Evolutionary conservation across 169 alveolate genomes (phyloP).

Genomic region (Toxoplasma gondii): DNA sequence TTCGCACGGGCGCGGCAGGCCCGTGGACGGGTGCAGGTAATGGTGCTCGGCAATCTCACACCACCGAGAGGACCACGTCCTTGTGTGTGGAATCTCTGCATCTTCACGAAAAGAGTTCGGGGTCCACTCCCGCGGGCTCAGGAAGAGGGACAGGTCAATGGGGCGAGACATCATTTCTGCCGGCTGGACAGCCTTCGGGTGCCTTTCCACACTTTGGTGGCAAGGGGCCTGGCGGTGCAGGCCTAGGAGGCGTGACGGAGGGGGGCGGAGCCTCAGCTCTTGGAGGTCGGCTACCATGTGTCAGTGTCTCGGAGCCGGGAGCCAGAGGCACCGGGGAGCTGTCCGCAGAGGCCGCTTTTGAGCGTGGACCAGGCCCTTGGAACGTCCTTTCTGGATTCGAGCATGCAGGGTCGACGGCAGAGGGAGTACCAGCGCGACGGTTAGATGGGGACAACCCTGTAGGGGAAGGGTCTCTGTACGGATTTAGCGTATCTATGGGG

Average conservation of each 20-base stretch:
- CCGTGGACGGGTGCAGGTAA: no score
- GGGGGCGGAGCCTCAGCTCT: not conserved
- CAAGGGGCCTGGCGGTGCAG: not conserved
- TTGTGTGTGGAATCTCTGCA: not conserved
- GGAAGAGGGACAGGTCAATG: not conserved
- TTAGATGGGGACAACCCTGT: not conserved
- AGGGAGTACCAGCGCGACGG: not conserved
- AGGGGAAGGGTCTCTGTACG: not conserved
- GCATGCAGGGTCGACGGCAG: not conserved
- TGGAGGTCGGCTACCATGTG: not conserved
- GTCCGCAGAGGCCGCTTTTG: not conserved
- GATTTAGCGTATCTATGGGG: constrained; percentile 51
- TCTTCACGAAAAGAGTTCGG: not conserved
- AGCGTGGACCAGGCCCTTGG: not conserved
- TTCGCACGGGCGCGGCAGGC: no score
- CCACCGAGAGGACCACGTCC: not conserved
- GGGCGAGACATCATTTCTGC: not conserved
- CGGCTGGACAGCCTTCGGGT: not conserved
- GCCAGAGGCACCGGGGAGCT: not conserved
- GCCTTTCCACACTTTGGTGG: not conserved
- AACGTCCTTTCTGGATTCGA: not conserved
- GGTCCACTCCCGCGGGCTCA: not conserved
- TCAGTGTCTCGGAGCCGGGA: not conserved
- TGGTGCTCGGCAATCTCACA: no score
- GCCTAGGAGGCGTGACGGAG: not conserved